These are phyloP conservation scores for Naganishia vishniacii DNA, from an alignment of 768 basidiomycete species.

Conservation along the genomic window DNA sequence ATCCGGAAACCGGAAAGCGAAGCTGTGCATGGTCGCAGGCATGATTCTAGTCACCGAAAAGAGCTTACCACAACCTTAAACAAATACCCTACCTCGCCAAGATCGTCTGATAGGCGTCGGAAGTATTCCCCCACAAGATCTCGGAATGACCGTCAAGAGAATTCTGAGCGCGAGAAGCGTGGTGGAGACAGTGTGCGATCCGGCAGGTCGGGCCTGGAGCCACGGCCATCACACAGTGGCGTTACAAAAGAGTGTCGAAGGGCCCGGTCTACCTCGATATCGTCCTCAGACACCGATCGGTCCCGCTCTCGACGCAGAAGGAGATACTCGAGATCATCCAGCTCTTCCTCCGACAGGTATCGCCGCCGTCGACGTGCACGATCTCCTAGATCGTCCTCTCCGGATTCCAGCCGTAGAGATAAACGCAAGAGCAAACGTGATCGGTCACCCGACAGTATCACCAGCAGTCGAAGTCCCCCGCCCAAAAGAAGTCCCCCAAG, in stretches of 20 bases:
- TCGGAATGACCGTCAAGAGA: not conserved
- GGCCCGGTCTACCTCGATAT: not conserved
- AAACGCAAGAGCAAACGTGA: not conserved
- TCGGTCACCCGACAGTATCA: not conserved
- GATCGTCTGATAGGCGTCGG: not conserved
- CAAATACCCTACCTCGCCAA: not conserved
- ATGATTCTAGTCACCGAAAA: not conserved
- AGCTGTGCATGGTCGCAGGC: not conserved
- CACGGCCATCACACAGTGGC: not conserved
- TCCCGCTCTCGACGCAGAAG: constrained; percentile 1
- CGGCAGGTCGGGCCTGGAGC: not conserved
- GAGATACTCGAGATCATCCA: constrained; percentile 5
- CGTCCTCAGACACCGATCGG: not conserved
- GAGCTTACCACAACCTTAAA: not conserved
- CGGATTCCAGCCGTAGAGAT: not conserved
- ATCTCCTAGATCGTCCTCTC: not conserved
- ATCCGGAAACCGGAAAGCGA: not conserved
- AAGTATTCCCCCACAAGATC: not conserved
- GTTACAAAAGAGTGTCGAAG: not conserved
- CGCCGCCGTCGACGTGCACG: constrained; percentile 1
- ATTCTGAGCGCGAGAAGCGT: not conserved
- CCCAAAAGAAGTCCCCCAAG: no score
- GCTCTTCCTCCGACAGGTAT: not conserved
- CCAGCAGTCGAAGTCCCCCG: not conserved
- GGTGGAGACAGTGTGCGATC: not conserved